Percentiles rank a stretch among this genome's conserved stretches.
These are phyloP conservation scores for Hymenoscyphus occultus DNA, from an alignment of 2,329 filamentous ascomycete genomes.

Conservation along the genomic window DNA sequence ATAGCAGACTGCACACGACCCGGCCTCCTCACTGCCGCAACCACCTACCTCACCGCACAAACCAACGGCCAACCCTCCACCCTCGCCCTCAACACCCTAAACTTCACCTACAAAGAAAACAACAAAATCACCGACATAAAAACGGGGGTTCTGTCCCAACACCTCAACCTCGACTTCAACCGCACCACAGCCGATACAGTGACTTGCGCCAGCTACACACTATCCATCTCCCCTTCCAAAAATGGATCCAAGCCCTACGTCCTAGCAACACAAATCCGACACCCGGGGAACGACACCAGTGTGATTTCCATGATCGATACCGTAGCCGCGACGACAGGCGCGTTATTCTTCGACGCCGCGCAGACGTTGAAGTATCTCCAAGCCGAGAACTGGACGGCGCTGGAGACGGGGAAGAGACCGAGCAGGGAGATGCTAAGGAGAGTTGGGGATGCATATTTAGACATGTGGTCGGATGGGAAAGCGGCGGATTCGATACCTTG, in stretches of 20 bases:
- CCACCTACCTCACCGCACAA: constrained; percentile 15
- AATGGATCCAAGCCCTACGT: constrained; percentile 18
- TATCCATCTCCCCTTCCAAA: constrained; percentile 12
- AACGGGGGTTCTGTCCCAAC: constrained; percentile 10
- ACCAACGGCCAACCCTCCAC: constrained; percentile 5
- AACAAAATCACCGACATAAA: constrained; percentile 14
- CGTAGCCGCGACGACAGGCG: constrained; percentile 18
- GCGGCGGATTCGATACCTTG: constrained; percentile 18
- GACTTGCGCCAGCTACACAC: constrained; percentile 19
- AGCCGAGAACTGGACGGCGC: constrained; percentile 13
- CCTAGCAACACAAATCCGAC: constrained; percentile 17
- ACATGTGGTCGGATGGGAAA: constrained; percentile 22
- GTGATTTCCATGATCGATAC: constrained; percentile 20
- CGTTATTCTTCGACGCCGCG: constrained; percentile 18
- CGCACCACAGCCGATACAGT: constrained; percentile 17
- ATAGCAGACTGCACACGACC: constrained; percentile 17
- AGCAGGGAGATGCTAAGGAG: constrained; percentile 9
- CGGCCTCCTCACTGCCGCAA: constrained; percentile 10
- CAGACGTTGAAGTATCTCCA: constrained; percentile 17
- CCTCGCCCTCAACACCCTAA: constrained; percentile 6
- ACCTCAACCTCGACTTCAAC: constrained; percentile 15
- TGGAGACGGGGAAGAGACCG: not conserved
- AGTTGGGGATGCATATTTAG: constrained; percentile 19
- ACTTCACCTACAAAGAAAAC: constrained; percentile 19
- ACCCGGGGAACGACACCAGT: constrained; percentile 14